Base-by-base conservation (phyloP, 805 yeast species). In the Isabelozyma gotoi region DNA sequence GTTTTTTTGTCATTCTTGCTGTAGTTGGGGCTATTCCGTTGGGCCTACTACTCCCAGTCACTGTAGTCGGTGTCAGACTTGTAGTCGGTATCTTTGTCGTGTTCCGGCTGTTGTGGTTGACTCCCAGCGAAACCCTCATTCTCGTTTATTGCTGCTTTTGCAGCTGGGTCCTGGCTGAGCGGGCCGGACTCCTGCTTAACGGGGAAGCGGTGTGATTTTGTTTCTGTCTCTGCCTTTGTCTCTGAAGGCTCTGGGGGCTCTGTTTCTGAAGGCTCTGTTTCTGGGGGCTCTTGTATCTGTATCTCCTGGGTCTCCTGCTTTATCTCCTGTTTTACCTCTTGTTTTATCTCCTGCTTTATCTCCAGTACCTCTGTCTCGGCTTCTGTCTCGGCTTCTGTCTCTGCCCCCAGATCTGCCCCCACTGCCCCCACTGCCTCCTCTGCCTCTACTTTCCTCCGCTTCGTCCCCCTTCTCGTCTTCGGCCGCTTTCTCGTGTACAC, bases 401-500 rank as follows among this genome's bases (percentile, higher is more conserved):
- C 29, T 6, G 8, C 29, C 29, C 12, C 29, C 3, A n/a, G n/a
- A n/a, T 2, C 29, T n/a, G 8, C 29, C 2, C 12, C 29, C 7
- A 10, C 29, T 24, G 10, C 10, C 29, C 12, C 29, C 12, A 3
- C 29, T 7, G 8, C 10, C 7, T 10, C 29, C 29, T 24, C 12
- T 24, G 3, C 12, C 35, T 33, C 39, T 41, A 48, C 49, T 40
- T 39, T 48, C 39, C 34, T 45, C 41, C 40, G 47, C 38, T 47
- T 53, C 48, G 46, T 33, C 43, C 41, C 35, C 47, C 46, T 20
- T 41, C 15, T 34, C 45, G 21, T 19, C 11, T 2, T 19, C 19
- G 8, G 38, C 8, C 18, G 20, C 47, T 37, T 52, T 46, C 19
- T 44, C 42, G 35, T 34, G 40, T 44, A 55, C 34, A 43, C 48